These are phyloP conservation scores for Cyphellophora europaea DNA, from an alignment of 2,329 filamentous ascomycete species.

Conservation along the genomic window DNA sequence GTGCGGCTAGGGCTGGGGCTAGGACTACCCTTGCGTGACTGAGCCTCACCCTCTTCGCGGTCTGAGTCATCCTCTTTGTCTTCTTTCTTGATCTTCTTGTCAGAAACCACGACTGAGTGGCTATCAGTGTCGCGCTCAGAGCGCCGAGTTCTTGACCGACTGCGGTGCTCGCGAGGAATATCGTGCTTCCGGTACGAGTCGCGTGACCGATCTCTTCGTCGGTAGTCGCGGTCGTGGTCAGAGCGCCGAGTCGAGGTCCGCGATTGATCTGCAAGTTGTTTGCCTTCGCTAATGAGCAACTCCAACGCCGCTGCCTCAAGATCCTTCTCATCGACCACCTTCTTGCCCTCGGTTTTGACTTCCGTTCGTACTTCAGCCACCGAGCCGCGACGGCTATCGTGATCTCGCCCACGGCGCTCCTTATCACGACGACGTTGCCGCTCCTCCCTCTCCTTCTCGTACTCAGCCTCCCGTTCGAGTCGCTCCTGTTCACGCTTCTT, in stretches of 20 bases:
- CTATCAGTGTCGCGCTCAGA: conserved; percentile 7
- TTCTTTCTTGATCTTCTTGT: conserved; percentile 3
- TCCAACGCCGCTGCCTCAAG: conserved; percentile 47
- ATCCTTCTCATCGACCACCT: conserved; percentile 42
- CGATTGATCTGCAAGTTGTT: conserved; percentile 44
- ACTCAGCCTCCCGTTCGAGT: conserved; percentile 27
- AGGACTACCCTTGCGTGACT: conserved; percentile 11
- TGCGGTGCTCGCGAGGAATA: conserved; percentile 8
- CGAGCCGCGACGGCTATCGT: conserved; percentile 22
- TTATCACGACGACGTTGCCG: conserved; percentile 17
- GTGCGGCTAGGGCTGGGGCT: conserved; percentile 10
- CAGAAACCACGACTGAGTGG: not conserved
- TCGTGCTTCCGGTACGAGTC: conserved; percentile 11
- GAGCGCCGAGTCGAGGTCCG: conserved; percentile 31
- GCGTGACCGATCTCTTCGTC: conserved; percentile 20
- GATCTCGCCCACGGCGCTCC: conserved; percentile 24
- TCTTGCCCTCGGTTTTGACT: conserved; percentile 23
- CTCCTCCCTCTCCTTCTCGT: conserved; percentile 23
- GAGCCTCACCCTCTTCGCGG: conserved; percentile 18
- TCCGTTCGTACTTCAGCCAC: conserved; percentile 21
- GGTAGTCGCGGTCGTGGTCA: conserved; percentile 32
- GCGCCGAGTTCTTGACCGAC: conserved; percentile 15
- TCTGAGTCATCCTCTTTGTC: conserved; percentile 7
- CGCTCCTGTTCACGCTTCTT: conserved; percentile 36
- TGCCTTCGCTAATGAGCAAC: conserved; percentile 44